Evolutionary conservation across 495 filamentous ascomycete genomes (phyloP).

Genomic region (Podospora appendiculata): DNA sequence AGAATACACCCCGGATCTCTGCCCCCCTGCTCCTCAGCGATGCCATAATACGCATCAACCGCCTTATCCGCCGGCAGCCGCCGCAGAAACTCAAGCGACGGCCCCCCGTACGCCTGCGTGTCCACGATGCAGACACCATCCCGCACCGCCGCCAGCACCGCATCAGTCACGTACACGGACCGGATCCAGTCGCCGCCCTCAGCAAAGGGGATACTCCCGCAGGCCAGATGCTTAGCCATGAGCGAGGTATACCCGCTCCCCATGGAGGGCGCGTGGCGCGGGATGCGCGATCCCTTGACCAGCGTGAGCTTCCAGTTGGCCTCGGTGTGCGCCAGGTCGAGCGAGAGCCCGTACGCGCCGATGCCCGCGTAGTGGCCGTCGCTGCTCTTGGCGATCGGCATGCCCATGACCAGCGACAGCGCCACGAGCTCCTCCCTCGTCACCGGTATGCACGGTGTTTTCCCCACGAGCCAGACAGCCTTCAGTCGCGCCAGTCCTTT

Average conservation of each 20-base stretch:
- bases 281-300: slow-evolving; percentile 1
- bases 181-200: neutral
- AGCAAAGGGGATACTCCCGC: slow-evolving; percentile 1
- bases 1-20: neutral
- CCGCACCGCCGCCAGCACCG: neutral
- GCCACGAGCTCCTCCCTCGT: neutral
- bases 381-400: neutral
- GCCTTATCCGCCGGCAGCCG: neutral
- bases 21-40: neutral
- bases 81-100: neutral
- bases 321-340: slow-evolving; percentile 1
- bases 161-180: neutral
- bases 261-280: slow-evolving; percentile 1
- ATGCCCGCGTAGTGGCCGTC: neutral
- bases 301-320: neutral
- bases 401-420: neutral
- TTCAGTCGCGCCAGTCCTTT: neutral
- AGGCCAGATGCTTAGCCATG: slow-evolving; percentile 4
- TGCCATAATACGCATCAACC: slow-evolving; percentile 1
- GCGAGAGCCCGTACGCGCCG: slow-evolving; percentile 1
- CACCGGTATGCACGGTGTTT: neutral
- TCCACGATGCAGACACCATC: neutral
- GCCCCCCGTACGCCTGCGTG: neutral
- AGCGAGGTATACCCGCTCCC: slow-evolving; percentile 1
- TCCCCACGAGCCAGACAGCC: neutral